Evolutionary conservation across 176 grass and related monocot genomes (phyloP), one percentile per base, ranked within the genome.

Genomic region (Carex pumila): DNA sequence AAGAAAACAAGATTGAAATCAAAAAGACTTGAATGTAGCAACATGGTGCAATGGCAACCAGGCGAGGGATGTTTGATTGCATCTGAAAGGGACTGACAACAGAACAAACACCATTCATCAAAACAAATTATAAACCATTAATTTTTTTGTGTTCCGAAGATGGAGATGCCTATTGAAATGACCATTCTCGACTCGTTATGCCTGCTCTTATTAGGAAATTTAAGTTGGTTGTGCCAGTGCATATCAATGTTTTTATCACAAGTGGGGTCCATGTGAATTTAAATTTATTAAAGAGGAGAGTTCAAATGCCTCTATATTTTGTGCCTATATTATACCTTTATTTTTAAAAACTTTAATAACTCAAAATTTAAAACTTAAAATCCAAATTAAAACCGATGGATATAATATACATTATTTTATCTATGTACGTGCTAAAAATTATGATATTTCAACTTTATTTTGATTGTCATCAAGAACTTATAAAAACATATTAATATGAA

Each of bases 21-120:
- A 47, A 47, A 71, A 71, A 21, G 6, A 71, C 39, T 71, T 49
- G 68, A 75, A 54, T 30, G 21, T 53, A 52, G 71, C 21, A 54
- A 54, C 71, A 56, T 56, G 72, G 72, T 31, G 22, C 29, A 76
- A 32, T 54, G 72, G 49, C 15, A 50, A 15, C 72, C 49, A 76
- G 47, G 43, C 8, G 2, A 15, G 21, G 0, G 49, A 76, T 50
- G 32, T 76, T 56, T 55, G 31, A 72, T 76, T 54, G 47, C 72
- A 55, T 54, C 22, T 76, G 72, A 76, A 56, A 76, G 49, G 72
- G 49, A 76, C 72, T 76, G 15, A 55, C 12, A 76, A 55, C 72
- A 76, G 49, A 76, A 76, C 22, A 25, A 30, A 22, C 21, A 55
- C 72, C 47, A 72, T 49, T 76, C 15, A 17, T 32, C 17, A 55